phyloP scores from a whole-genome alignment of 2,329 filamentous ascomycete genomes.

The Colletotrichum lini region DNA sequence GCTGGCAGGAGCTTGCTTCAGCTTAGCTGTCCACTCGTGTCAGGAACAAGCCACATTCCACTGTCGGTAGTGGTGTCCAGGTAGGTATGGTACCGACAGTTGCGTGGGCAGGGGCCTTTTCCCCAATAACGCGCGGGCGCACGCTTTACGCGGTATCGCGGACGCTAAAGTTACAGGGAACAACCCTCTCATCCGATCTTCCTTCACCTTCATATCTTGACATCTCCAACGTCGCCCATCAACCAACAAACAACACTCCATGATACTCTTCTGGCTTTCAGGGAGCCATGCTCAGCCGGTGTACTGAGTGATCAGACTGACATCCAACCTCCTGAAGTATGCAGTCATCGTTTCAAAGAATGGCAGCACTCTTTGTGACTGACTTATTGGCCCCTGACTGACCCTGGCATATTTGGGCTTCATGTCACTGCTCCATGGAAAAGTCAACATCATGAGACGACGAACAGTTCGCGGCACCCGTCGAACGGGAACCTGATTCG shows the following conservation, averaged over 20 bases:
- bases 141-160: background rate
- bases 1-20: constrained; percentile 17
- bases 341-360: background rate
- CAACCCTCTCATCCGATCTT: constrained; percentile 9
- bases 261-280: background rate
- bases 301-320: no score
- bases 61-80: background rate
- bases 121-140: constrained; percentile 27
- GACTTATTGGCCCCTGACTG: background rate
- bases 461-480: background rate
- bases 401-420: background rate
- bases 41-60: constrained; percentile 42
- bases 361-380: background rate
- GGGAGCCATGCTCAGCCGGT: no score
- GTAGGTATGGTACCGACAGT: no score
- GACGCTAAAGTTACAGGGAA: constrained; percentile 35
- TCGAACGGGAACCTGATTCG: background rate
- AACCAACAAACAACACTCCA: background rate
- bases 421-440: background rate
- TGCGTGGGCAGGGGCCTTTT: constrained; percentile 25
- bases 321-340: no score
- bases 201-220: background rate
- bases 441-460: background rate
- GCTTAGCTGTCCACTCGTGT: constrained; percentile 43
- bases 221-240: background rate